Base-by-base conservation (phyloP, 169 alveolate species). In the Plasmodium sp. region DNA sequence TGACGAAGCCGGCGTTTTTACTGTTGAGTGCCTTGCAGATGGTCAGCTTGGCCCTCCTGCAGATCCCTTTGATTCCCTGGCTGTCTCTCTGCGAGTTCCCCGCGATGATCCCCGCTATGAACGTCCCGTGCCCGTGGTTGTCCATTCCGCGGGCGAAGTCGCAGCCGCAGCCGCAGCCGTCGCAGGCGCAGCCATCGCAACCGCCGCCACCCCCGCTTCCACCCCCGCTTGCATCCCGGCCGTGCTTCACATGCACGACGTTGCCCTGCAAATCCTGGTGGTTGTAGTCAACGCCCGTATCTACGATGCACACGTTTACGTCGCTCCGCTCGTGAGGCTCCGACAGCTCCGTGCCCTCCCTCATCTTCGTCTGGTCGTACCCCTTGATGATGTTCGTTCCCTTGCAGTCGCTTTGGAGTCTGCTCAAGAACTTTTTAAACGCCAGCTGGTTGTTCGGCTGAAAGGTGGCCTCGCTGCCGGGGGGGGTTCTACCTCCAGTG, bases 51-150 rank as follows among this genome's bases (percentile, higher is more conserved):
- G 95, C 96, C n/a, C 39, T 22, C 9, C 79, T 81, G 27, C 79
- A 79, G 9, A 95, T 77, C 5, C 96, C 96, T 31, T 58, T 39
- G 12, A 92, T 92, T 3, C 83, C 93, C 6, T 33, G 36, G 4
- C 62, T 73, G 2, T n/a, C 5, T 14, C 56, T 54, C 2, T 10
- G 33, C 10, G 36, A 18, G 58, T 81, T 92, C 0, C 93, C 96
- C 0, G 96, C 96, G 2, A 92, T 84, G 27, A 94, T 92, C 1
- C 98, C 98, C 5, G 98, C 97, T 62, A 94, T 84, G 75, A 94
- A 96, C 0, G 98, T 97, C n/a, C 98, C 98, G 67, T 97, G 98
- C 3, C 98, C 98, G 84, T 96, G 96, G 71, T 75, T 83, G 71
- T 97, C 98, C 67, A 85, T 27, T 5, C 96, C 96, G 36, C 91